Evolutionary conservation across 2,329 filamentous ascomycete species (phyloP), one percentile per base, ranked within the genome.

Genomic region (Fusarium ramigenum): DNA sequence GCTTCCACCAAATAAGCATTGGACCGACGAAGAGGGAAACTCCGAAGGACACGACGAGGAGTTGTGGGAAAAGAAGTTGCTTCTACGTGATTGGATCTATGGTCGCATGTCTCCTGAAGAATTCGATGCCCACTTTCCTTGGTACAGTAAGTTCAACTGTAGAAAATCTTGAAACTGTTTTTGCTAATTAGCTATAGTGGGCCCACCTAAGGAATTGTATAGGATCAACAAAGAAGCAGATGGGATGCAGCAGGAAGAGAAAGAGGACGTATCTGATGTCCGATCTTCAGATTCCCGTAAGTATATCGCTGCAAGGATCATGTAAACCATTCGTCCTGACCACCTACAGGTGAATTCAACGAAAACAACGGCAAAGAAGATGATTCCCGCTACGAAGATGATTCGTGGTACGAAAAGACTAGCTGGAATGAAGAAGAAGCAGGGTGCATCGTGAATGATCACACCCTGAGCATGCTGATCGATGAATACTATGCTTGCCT

Each of bases 101-200:
- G 44, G 44, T 30, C 25, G 44, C 19, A 30, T 30, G 44, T n/a
- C 44, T 16, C 19, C 25, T 19, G 44, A n/a, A 47, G 44, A 30
- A 30, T 47, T 47, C 7, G 19, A 47, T 47, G 19, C 25, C 9
- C 44, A 2, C 4, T 47, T 47, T n/a, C 25, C 44, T 30, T 1
- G 30, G 10, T 47, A 47, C 25, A 4, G 44, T 47, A 28, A 21
- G 44, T 8, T 47, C 25, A 16, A 21, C 4, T 9, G 19, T 47
- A 1, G 5, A 30, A 12, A 19, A 44, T 19, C 23, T 44, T 3
- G 23, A 14, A 0, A 1, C 42, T 44, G 1, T 1, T 14, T 0
- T 44, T 44, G 16, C 42, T 44, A 9, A 44, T 25, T 25, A 19
- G 23, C 0, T 9, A 14, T 4, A 44, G 43, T 3, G 16, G 43